These are phyloP conservation scores for Aspergillus sojae DNA, from an alignment of 2,329 filamentous ascomycete species.

Conservation along the genomic window DNA sequence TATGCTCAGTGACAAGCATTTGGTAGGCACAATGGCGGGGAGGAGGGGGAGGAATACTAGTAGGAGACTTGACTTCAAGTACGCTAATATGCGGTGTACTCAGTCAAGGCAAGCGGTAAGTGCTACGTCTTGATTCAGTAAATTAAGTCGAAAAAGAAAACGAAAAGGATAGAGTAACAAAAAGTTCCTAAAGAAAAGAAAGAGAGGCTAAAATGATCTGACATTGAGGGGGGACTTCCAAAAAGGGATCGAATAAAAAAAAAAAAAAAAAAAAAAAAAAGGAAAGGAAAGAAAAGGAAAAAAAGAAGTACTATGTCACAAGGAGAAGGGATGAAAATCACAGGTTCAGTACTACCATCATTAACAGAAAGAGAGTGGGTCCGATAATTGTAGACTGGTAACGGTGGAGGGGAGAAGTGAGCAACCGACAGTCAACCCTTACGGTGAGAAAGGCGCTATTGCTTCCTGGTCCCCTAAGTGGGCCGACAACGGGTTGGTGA, in stretches of 20 bases:
- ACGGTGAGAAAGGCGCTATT: conserved; percentile 5
- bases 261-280: too few relatives aligned
- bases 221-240: background rate
- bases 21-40: background rate
- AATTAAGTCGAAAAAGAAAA: background rate
- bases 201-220: background rate
- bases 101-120: background rate
- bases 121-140: background rate
- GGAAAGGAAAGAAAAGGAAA: too few relatives aligned
- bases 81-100: conserved; percentile 1
- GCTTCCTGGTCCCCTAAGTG: conserved; percentile 1
- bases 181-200: background rate
- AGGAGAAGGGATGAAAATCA: background rate
- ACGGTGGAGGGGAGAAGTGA: background rate
- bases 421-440: conserved; percentile 3
- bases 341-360: background rate
- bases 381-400: background rate
- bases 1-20: background rate
- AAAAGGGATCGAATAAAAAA: background rate
- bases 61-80: background rate
- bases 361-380: background rate
- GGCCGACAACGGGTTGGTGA: background rate
- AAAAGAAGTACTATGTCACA: background rate
- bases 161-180: background rate
- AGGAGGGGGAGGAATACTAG: background rate